Evolutionary conservation across 1,139 yeast species (phyloP).

Genomic region (Geotrichum restrictum): DNA sequence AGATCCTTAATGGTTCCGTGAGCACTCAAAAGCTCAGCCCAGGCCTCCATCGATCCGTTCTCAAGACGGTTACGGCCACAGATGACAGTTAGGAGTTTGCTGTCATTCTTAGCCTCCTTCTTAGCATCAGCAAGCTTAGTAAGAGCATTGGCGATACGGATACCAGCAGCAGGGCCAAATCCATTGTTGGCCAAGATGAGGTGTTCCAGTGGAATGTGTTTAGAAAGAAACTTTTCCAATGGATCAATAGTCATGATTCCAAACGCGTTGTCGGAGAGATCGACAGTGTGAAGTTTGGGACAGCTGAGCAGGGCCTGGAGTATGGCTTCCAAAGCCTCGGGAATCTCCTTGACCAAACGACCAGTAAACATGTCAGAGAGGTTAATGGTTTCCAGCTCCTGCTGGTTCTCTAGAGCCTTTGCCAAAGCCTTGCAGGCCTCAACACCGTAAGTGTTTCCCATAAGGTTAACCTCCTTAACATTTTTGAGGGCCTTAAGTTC

Average conservation of each 20-base stretch:
- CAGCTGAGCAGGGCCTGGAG: conserved; percentile 70
- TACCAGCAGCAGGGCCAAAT: conserved; percentile 97
- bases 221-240: conserved; percentile 70
- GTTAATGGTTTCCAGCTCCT: conserved; percentile 56
- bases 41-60: conserved; percentile 72
- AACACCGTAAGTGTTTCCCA: conserved; percentile 93
- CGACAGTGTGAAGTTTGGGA: conserved; percentile 64
- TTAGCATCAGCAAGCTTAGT: conserved; percentile 68
- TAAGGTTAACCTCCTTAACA: conserved; percentile 65
- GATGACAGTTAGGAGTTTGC: conserved; percentile 62
- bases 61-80: conserved; percentile 97
- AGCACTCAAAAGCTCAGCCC: conserved; percentile 67
- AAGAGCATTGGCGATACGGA: conserved; percentile 83
- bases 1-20: conserved; percentile 71
- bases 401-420: conserved; percentile 46
- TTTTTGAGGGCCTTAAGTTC: conserved; percentile 46
- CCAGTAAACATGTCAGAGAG: conserved; percentile 94
- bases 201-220: conserved; percentile 77
- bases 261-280: conserved; percentile 92
- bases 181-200: conserved; percentile 91
- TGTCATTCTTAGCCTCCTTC: conserved; percentile 40
- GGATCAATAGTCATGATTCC: conserved; percentile 95
- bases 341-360: conserved; percentile 90
- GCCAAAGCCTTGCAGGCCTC: conserved; percentile 78
- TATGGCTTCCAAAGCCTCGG: conserved; percentile 67